phyloP scores from a whole-genome alignment of 2,329 filamentous ascomycete genomes.

The Biscogniauxia marginata region DNA sequence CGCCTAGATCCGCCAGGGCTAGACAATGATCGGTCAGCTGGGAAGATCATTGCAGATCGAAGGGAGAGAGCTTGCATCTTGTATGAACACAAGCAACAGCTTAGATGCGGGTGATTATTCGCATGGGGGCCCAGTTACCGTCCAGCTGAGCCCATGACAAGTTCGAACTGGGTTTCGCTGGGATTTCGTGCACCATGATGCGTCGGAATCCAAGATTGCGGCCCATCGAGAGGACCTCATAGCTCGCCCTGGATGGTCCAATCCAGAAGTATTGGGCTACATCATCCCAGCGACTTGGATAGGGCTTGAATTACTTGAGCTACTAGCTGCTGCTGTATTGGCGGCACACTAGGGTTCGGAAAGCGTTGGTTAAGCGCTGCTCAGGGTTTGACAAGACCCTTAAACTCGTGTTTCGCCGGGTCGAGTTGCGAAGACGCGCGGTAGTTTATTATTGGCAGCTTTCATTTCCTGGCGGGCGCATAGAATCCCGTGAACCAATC shows the following conservation, averaged over 20 bases:
- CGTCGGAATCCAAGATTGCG: conserved; percentile 24
- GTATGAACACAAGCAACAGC: conserved; percentile 16
- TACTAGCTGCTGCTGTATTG: conserved; percentile 10
- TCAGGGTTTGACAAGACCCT: conserved; percentile 8
- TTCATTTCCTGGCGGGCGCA: conserved; percentile 13
- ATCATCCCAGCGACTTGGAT: conserved; percentile 6
- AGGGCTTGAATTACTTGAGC: conserved; percentile 6
- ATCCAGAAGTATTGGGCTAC: conserved; percentile 16
- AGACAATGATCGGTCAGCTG: conserved; percentile 20
- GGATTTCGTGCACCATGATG: conserved; percentile 16
- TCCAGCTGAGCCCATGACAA: conserved; percentile 7
- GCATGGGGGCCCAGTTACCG: conserved; percentile 3
- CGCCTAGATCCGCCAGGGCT: conserved; percentile 19
- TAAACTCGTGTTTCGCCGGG: conserved; percentile 20
- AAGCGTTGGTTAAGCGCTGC: conserved; percentile 27
- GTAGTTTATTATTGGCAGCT: conserved; percentile 24
- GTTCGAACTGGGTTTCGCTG: conserved; percentile 11
- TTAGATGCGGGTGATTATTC: conserved; percentile 7
- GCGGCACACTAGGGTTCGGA: conserved; percentile 11
- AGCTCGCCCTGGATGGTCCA: conserved; percentile 14
- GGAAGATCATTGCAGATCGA: conserved; percentile 15
- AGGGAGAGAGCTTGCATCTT: conserved; percentile 23
- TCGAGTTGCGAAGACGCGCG: conserved; percentile 22
- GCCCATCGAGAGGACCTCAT: conserved; percentile 25
- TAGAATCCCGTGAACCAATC: conserved; percentile 22